Evolutionary conservation across 2,329 filamentous ascomycete species (phyloP).

Genomic region (Geosmithia flava): DNA sequence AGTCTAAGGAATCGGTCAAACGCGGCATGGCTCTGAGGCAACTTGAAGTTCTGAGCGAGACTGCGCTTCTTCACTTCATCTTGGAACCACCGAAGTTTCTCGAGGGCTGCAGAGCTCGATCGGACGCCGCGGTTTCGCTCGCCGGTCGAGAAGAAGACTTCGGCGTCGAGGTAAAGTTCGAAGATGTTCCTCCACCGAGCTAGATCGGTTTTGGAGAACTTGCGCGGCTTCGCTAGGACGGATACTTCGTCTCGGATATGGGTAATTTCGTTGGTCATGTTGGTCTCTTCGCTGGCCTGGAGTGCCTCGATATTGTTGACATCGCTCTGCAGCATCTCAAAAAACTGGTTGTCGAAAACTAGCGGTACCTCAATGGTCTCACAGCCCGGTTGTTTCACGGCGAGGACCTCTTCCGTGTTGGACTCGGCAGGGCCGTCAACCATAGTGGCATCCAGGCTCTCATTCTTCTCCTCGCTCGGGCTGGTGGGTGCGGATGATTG

Average conservation of each 20-base stretch:
- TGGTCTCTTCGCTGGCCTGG: conserved; percentile 52
- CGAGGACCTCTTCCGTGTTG: background rate
- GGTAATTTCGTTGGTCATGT: conserved; percentile 50
- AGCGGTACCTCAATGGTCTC: conserved; percentile 59
- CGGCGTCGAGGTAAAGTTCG: conserved; percentile 66
- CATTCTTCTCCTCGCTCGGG: background rate
- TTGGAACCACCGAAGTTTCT: conserved; percentile 61
- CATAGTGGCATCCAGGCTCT: background rate
- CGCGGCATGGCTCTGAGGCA: conserved; percentile 50
- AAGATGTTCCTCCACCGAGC: conserved; percentile 72
- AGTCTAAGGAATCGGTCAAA: conserved; percentile 58
- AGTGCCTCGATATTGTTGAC: conserved; percentile 56
- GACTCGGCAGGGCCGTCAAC: background rate
- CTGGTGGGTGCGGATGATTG: background rate
- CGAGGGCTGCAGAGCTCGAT: conserved; percentile 50
- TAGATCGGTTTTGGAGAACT: conserved; percentile 52
- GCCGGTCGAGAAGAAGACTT: conserved; percentile 70
- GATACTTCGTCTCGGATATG: conserved; percentile 53
- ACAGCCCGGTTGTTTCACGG: conserved; percentile 6
- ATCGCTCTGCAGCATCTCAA: conserved; percentile 61
- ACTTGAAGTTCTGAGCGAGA: conserved; percentile 50
- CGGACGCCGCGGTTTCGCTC: conserved; percentile 60
- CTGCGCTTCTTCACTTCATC: conserved; percentile 48
- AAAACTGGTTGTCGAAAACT: conserved; percentile 68
- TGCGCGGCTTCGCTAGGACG: conserved; percentile 50